Evolutionary conservation across 2,329 filamentous ascomycete genomes (phyloP).

Genomic region (Sarocladiaceae sp.): DNA sequence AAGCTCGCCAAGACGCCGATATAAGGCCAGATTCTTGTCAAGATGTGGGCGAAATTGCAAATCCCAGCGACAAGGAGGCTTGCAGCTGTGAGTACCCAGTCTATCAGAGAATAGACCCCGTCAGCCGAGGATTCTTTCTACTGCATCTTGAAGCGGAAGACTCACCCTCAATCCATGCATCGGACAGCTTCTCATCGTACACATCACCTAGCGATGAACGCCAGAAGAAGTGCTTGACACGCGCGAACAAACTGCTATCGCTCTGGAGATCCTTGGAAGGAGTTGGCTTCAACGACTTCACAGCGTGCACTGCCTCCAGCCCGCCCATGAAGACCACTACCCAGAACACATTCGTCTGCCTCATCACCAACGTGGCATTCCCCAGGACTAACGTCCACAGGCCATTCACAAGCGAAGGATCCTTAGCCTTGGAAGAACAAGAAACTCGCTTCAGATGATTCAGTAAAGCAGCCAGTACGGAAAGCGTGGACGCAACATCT

Average conservation of each 20-base stretch:
- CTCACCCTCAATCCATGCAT: constrained; percentile 45
- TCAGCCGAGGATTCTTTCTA: too few species aligned
- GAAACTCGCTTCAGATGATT: constrained; percentile 42
- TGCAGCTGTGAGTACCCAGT: constrained; percentile 49
- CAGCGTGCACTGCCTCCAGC: constrained; percentile 45
- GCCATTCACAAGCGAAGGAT: constrained; percentile 12
- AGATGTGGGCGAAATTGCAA: constrained; percentile 38
- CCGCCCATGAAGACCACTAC: constrained; percentile 70
- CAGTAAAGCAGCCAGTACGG: constrained; percentile 65
- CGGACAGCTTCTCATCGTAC: constrained; percentile 45
- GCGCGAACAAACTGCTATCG: constrained; percentile 24
- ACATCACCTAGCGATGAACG: constrained; percentile 45
- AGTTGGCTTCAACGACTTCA: constrained; percentile 36
- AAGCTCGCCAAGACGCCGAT: constrained; percentile 62
- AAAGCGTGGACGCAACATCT: constrained; percentile 74
- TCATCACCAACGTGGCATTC: constrained; percentile 62
- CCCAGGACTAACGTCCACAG: constrained; percentile 50
- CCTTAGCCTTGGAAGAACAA: not conserved
- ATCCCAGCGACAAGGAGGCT: constrained; percentile 57
- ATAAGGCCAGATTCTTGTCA: constrained; percentile 50
- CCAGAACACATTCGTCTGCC: constrained; percentile 98
- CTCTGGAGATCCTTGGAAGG: constrained; percentile 20
- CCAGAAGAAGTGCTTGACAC: constrained; percentile 31
- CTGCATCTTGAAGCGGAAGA: not conserved
- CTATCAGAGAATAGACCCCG: constrained; percentile 27